Base-by-base conservation (phyloP, 176 grass and related monocot species). In the Areca catechu region DNA sequence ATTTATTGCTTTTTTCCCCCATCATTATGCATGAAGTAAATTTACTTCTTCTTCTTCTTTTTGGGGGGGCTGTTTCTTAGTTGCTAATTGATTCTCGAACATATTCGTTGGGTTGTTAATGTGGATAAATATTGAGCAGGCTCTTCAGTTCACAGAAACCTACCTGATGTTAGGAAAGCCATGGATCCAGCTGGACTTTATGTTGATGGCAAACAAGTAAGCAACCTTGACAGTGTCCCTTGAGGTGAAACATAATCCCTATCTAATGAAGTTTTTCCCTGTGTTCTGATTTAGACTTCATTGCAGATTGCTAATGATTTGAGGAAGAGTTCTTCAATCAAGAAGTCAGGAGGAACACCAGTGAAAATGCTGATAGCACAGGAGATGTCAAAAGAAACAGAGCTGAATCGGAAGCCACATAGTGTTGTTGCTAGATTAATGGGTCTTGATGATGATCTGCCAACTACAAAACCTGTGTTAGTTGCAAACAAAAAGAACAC, bases 341-440 rank as follows among this genome's bases (percentile, higher is more conserved):
- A 88, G 61, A 91, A 56, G 61, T 69, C 80, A 73, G 61, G 82
- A 51, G 56, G 48, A 61, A 88, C 78, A 65, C 75, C 58, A 62
- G 71, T 85, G 65, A 88, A 88, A 71, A 79, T 71, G 25, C 60
- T 79, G 66, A 56, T 85, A 76, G 91, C 74, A 67, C 85, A 79
- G 7, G 80, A 84, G 24, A 84, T 79, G 61, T 68, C 77, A 49
- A 86, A 71, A 71, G 72, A 85, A 65, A 59, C 77, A 37, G 79
- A 87, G 52, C 70, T 47, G 29, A 87, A 80, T 58, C 77, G 70
- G 73, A 98, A 98, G 48, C 54, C 88, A 57, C 52, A 68, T 22
- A 85, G 80, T 77, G 66, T 98, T 15, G 67, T 98, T 70, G 93
- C 87, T 20, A 87, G 77, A 84, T 75, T 98, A 63, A 98, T 98